A percentile compares a stretch with the other conserved stretches of the same genome.
These are phyloP conservation scores for Erodium chrysanthum DNA, from an alignment of 441 rosid species.

Conservation along the genomic window DNA sequence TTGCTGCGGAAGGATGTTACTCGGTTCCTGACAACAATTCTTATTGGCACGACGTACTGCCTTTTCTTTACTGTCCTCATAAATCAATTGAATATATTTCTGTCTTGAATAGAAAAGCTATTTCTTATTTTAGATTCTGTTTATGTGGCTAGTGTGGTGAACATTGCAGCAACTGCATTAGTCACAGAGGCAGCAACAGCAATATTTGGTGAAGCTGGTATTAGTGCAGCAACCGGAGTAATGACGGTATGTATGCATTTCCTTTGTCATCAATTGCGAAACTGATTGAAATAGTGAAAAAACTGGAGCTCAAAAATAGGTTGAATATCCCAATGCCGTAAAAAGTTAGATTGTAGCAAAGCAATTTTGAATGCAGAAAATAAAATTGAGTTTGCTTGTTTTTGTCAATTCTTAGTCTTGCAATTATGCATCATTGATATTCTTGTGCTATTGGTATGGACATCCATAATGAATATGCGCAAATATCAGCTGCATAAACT, in stretches of 20 bases:
- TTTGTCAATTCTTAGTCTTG: neutral
- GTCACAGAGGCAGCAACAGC: slow-evolving; percentile 98
- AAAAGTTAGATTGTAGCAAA: neutral
- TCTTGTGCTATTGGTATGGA: neutral
- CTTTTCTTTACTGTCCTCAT: slow-evolving; percentile 19
- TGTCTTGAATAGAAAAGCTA: slow-evolving; percentile 21
- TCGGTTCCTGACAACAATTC: slow-evolving; percentile 93
- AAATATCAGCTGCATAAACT: neutral
- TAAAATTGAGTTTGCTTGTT: neutral
- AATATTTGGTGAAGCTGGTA: slow-evolving; percentile 99
- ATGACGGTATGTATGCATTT: slow-evolving; percentile 67
- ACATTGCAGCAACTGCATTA: slow-evolving; percentile 97
- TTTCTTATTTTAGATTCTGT: slow-evolving; percentile 32
- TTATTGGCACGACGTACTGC: slow-evolving; percentile 92
- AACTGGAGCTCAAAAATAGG: neutral
- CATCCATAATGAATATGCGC: neutral
- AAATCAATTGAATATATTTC: slow-evolving; percentile 19
- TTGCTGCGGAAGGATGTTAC: slow-evolving; percentile 95
- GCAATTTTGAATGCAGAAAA: neutral
- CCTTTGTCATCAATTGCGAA: neutral
- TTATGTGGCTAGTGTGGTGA: slow-evolving; percentile 60
- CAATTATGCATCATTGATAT: neutral
- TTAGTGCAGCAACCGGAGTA: slow-evolving; percentile 96
- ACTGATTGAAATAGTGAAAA: neutral
- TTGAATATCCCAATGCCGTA: neutral